phyloP scores from a whole-genome alignment of 2,329 filamentous ascomycete genomes.

The Aspergillus ochraceoroseus region DNA sequence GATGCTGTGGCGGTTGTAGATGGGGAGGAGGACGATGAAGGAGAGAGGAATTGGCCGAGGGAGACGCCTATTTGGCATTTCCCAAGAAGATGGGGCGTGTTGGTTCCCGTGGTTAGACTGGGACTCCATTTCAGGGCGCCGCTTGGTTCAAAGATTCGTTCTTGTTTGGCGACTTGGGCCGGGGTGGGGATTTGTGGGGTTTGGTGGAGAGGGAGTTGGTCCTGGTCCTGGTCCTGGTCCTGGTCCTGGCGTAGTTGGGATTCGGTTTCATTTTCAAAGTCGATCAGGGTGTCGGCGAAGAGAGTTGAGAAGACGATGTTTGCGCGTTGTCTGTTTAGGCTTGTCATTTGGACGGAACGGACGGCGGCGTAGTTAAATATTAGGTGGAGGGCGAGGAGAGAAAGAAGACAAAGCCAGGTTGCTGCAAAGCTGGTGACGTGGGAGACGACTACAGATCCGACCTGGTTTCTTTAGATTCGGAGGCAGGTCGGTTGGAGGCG shows the following conservation, averaged over 20 bases:
- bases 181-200: slow-evolving; percentile 50
- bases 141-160: slow-evolving; percentile 59
- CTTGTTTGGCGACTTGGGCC: slow-evolving; percentile 56
- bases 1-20: neutral
- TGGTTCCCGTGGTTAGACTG: slow-evolving; percentile 2
- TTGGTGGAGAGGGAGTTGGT: neutral
- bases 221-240: neutral
- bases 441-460: slow-evolving; percentile 75
- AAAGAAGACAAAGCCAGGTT: slow-evolving; percentile 68
- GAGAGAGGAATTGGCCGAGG: slow-evolving; percentile 34
- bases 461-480: slow-evolving; percentile 35
- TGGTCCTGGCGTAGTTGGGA: slow-evolving; percentile 15
- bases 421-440: slow-evolving; percentile 63
- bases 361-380: slow-evolving; percentile 84
- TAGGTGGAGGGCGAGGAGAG: slow-evolving; percentile 71
- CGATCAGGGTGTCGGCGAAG: slow-evolving; percentile 33
- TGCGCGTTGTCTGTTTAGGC: slow-evolving; percentile 79
- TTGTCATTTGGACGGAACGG: slow-evolving; percentile 73
- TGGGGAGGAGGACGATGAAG: slow-evolving; percentile 17
- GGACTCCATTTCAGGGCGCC: slow-evolving; percentile 57
- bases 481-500: neutral
- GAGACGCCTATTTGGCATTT: slow-evolving; percentile 52
- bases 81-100: slow-evolving; percentile 39
- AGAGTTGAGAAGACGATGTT: slow-evolving; percentile 67
- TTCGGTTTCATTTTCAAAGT: too few relatives aligned